Conservation (phyloP, 495 filamentous ascomycete species). For the Hypoxylon fragiforme region DNA sequence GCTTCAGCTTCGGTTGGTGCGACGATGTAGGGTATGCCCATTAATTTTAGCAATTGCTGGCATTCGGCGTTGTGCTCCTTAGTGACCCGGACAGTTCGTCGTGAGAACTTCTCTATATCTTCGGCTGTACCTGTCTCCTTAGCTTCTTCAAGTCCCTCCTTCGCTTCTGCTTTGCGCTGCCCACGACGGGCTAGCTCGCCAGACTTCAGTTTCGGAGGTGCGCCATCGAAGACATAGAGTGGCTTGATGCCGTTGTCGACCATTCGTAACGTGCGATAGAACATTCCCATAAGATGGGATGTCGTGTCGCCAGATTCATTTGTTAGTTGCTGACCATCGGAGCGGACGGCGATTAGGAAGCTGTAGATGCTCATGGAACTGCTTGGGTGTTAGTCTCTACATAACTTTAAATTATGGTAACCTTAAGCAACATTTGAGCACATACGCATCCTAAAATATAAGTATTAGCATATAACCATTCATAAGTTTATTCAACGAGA, state of each 20-base stretch:
- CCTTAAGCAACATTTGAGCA: constrained; percentile 6
- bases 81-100: constrained; percentile 92
- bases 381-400: constrained; percentile 31
- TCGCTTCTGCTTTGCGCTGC: constrained; percentile 86
- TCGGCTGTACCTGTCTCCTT: constrained; percentile 97
- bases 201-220: constrained; percentile 94
- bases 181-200: constrained; percentile 93
- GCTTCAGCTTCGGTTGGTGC: constrained; percentile 97
- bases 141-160: constrained; percentile 86
- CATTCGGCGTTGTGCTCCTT: constrained; percentile 94
- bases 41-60: constrained; percentile 83
- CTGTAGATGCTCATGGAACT: constrained; percentile 99
- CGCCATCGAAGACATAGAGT: constrained; percentile 96
- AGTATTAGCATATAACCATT: constrained; percentile 9
- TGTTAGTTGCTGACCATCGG: constrained; percentile 93
- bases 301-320: constrained; percentile 93
- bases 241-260: constrained; percentile 99
- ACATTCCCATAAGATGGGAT: constrained; percentile 98
- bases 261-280: constrained; percentile 97
- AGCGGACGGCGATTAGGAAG: constrained; percentile 96
- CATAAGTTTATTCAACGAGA: neutral
- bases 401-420: neutral
- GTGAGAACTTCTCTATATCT: constrained; percentile 96
- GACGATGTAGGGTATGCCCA: constrained; percentile 94
- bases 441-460: constrained; percentile 79